These are phyloP conservation scores for Tilletia caries DNA, from an alignment of 1,284 basidiomycete species.

Conservation along the genomic window DNA sequence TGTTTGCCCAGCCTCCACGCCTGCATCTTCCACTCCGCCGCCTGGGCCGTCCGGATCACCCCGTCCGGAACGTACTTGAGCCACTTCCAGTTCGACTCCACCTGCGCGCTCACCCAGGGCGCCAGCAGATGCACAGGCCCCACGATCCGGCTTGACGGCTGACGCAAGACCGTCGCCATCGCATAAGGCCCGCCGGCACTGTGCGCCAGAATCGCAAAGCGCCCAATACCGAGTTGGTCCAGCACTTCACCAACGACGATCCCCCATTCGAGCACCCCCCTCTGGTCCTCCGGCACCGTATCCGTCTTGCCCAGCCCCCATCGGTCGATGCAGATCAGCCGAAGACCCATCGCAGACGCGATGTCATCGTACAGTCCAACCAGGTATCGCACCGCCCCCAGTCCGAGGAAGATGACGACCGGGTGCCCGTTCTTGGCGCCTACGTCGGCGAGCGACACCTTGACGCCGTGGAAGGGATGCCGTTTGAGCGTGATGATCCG, in stretches of 20 bases:
- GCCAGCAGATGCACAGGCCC: conserved; percentile 86
- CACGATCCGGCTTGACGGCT: conserved; percentile 67
- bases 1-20: conserved; percentile 94
- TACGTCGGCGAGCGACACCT: conserved; percentile 88
- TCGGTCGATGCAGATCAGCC: conserved; percentile 90
- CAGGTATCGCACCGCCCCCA: conserved; percentile 89
- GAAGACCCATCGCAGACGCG: conserved; percentile 76
- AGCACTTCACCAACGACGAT: conserved; percentile 82
- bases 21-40: conserved; percentile 93
- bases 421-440: conserved; percentile 77
- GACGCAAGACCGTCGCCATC: conserved; percentile 73
- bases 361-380: conserved; percentile 94
- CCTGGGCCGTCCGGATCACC: conserved; percentile 88
- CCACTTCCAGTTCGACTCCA: conserved; percentile 88
- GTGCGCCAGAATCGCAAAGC: conserved; percentile 87
- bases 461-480: conserved; percentile 70
- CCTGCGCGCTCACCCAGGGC: conserved; percentile 87
- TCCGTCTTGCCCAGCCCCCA: conserved; percentile 88
- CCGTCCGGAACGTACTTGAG: conserved; percentile 91
- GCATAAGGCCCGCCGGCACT: conserved; percentile 96
- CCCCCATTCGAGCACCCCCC: conserved; percentile 86
- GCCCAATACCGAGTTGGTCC: conserved; percentile 71
- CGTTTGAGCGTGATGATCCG: conserved; percentile 73
- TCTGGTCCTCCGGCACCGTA: conserved; percentile 64
- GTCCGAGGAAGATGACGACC: conserved; percentile 82